Conservation (phyloP, 1,284 basidiomycete genomes). For the Cryptococcus hybrid region DNA sequence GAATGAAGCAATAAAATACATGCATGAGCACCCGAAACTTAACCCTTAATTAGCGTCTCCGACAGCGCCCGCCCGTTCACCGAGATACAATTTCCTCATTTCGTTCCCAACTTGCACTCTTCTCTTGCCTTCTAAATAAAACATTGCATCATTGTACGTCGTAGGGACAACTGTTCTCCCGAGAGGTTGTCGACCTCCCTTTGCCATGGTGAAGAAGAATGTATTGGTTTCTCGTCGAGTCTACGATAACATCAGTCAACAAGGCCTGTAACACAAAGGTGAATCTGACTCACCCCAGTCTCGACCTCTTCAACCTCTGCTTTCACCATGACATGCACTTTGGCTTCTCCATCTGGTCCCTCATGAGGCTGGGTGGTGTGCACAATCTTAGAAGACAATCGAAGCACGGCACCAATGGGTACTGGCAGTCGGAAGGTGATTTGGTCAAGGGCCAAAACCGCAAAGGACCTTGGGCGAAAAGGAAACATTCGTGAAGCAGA, state of each 20-base stretch:
- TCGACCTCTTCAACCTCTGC: constrained; percentile 72
- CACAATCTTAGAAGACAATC: constrained; percentile 64
- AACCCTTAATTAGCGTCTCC: not conserved
- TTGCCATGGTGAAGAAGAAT: constrained; percentile 53
- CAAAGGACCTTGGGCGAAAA: constrained; percentile 67
- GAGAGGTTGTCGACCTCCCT: constrained; percentile 47
- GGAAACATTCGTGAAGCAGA: constrained; percentile 70
- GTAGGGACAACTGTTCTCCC: constrained; percentile 62
- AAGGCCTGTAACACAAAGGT: not conserved
- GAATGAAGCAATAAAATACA: no score
- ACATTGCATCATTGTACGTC: constrained; percentile 66
- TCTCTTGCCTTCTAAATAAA: constrained; percentile 73
- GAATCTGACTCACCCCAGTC: constrained; percentile 58
- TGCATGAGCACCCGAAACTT: not conserved
- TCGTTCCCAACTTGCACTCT: constrained; percentile 50
- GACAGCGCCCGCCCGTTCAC: constrained; percentile 2
- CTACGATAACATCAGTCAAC: constrained; percentile 12
- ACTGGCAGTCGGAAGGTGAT: constrained; percentile 78
- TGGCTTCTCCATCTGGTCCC: constrained; percentile 33
- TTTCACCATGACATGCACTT: constrained; percentile 67
- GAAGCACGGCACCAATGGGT: constrained; percentile 74
- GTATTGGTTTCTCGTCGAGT: constrained; percentile 46
- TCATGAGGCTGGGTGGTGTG: constrained; percentile 38
- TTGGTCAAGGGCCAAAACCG: constrained; percentile 73
- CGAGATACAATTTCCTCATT: constrained; percentile 45